A percentile compares a stretch with the other conserved stretches of the same genome.
These are phyloP conservation scores for Hypomyces perniciosus DNA, from an alignment of 2,329 filamentous ascomycete species.

Conservation along the genomic window DNA sequence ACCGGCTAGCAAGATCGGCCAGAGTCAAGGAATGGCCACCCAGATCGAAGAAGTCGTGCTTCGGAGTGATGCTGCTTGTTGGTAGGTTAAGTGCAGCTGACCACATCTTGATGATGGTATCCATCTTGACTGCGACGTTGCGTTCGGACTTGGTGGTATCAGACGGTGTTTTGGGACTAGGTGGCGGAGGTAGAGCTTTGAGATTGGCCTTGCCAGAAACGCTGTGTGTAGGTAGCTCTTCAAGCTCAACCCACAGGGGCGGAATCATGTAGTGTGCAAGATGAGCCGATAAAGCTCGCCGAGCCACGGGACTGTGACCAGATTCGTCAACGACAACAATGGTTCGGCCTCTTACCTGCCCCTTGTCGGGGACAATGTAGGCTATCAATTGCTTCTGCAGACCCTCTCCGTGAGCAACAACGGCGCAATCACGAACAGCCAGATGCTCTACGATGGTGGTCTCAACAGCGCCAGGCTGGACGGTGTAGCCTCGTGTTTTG, in stretches of 20 bases:
- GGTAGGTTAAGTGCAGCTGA: constrained; percentile 63
- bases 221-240: constrained; percentile 65
- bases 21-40: constrained; percentile 73
- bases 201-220: constrained; percentile 76
- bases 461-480: constrained; percentile 72
- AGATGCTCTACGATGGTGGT: constrained; percentile 64
- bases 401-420: constrained; percentile 69
- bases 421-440: constrained; percentile 65
- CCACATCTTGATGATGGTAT: constrained; percentile 67
- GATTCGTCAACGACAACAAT: constrained; percentile 61
- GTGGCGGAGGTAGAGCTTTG: constrained; percentile 63
- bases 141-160: constrained; percentile 39
- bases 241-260: constrained; percentile 67
- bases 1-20: constrained; percentile 66
- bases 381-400: constrained; percentile 70
- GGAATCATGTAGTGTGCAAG: constrained; percentile 83
- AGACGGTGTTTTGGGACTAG: constrained; percentile 36
- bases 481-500: constrained; percentile 72
- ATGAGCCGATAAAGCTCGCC: constrained; percentile 57
- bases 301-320: constrained; percentile 64
- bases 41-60: constrained; percentile 76
- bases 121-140: constrained; percentile 59
- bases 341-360: constrained; percentile 51
- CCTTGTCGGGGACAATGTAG: constrained; percentile 65
- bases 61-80: constrained; percentile 54